These are phyloP conservation scores for Chlorella sp. DNA, from an alignment of 139 green algal species.

Conservation along the genomic window DNA sequence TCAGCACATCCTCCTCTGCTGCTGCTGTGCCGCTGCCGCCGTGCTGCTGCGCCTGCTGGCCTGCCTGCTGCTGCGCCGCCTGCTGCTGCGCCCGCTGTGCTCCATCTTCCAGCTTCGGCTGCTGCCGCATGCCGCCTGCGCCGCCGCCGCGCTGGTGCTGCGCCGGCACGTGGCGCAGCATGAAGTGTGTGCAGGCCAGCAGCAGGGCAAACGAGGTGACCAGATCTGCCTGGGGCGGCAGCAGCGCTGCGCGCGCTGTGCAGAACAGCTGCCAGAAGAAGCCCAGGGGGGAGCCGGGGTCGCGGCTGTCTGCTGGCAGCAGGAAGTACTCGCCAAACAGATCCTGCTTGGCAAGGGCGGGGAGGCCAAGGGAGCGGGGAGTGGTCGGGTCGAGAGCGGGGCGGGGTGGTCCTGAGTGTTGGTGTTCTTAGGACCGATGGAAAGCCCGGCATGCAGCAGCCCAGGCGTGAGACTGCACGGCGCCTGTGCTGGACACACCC, in stretches of 20 bases:
- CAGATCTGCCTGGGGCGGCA: constrained; percentile 45
- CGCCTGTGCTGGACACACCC: too few species aligned
- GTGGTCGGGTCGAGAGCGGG: not conserved
- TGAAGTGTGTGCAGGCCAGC: constrained; percentile 36
- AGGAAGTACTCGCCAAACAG: constrained; percentile 1
- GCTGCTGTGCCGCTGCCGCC: not conserved
- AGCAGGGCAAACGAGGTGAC: constrained; percentile 51
- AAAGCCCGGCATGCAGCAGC: not conserved
- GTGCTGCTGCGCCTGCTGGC: not conserved
- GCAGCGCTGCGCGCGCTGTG: constrained; percentile 38
- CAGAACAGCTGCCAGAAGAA: constrained; percentile 50
- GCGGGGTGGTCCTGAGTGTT: not conserved
- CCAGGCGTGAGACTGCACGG: not conserved
- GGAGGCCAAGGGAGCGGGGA: not conserved
- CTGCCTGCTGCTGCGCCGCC: not conserved
- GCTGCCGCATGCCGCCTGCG: too few species aligned
- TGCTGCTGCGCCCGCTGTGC: too few species aligned
- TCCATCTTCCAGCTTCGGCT: too few species aligned
- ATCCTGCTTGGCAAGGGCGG: not conserved
- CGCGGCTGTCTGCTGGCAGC: not conserved
- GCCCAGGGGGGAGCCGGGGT: not conserved
- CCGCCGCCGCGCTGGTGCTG: not conserved
- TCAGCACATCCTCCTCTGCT: not conserved
- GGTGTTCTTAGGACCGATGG: not conserved
- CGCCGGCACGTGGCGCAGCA: constrained; percentile 35